These are phyloP conservation scores for Euphorbia lathyris DNA, from an alignment of 345 rosid genomes.

Conservation along the genomic window DNA sequence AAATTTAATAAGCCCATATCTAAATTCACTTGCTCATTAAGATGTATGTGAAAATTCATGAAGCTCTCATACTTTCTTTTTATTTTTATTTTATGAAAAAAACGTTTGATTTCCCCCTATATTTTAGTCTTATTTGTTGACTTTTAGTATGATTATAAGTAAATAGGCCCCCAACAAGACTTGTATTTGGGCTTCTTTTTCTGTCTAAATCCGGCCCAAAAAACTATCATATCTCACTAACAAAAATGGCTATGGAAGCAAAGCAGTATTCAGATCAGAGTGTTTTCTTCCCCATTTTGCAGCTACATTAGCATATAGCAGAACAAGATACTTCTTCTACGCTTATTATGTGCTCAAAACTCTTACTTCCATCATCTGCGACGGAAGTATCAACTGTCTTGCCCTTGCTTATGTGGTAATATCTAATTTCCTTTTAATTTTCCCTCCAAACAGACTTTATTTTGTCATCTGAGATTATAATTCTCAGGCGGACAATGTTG, in stretches of 20 bases:
- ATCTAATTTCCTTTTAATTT: neutral
- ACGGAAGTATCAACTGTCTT: conserved; percentile 81
- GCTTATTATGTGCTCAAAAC: conserved; percentile 61
- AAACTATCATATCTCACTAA: too few relatives aligned
- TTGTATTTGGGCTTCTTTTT: neutral
- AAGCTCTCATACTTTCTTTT: too few relatives aligned
- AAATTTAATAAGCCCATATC: too few relatives aligned
- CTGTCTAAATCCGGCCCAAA: too few relatives aligned
- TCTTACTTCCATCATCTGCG: conserved; percentile 64
- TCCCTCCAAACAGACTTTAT: conserved; percentile 10
- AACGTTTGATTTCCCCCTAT: neutral
- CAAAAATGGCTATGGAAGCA: neutral
- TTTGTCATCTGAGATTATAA: neutral
- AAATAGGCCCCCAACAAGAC: neutral
- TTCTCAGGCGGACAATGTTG: conserved; percentile 73
- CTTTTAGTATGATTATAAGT: neutral
- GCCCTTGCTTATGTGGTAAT: conserved; percentile 90
- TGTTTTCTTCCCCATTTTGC: neutral
- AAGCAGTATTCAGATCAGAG: neutral
- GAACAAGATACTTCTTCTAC: conserved; percentile 63
- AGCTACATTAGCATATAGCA: conserved; percentile 75
- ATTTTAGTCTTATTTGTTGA: too few relatives aligned
- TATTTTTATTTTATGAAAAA: too few relatives aligned
- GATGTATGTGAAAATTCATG: too few relatives aligned
- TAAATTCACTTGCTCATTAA: too few relatives aligned